Conservation (phyloP, 306 rosid genomes). For the Cucurbita maxima region DNA sequence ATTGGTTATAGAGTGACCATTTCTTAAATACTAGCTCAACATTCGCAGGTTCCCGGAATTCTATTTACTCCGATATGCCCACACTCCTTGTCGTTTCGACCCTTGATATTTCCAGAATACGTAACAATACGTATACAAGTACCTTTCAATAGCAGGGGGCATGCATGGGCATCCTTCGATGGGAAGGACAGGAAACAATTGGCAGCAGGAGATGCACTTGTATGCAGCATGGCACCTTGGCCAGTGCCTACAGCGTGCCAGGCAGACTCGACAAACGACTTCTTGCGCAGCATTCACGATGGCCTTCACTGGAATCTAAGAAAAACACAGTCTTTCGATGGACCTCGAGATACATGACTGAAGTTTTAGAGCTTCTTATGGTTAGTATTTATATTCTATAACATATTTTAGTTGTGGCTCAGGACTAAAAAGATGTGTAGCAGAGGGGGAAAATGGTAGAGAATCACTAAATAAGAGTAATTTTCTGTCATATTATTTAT, state of each 20-base stretch:
- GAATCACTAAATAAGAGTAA: not conserved
- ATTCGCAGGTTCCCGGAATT: slow-evolving; percentile 83
- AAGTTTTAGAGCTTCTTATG: not conserved
- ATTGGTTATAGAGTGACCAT: not conserved
- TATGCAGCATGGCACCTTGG: slow-evolving; percentile 97
- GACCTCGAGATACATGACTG: slow-evolving; percentile 44
- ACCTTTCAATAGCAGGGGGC: slow-evolving; percentile 76
- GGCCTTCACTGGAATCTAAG: slow-evolving; percentile 97
- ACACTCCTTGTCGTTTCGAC: slow-evolving; percentile 81
- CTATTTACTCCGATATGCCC: slow-evolving; percentile 92
- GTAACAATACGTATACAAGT: slow-evolving; percentile 76
- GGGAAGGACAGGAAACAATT: slow-evolving; percentile 79
- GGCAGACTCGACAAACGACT: slow-evolving; percentile 73
- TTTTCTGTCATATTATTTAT: not conserved
- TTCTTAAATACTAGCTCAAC: not conserved
- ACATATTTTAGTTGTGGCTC: not conserved
- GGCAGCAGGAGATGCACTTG: slow-evolving; percentile 84
- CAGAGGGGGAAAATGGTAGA: not conserved
- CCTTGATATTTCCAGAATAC: slow-evolving; percentile 77
- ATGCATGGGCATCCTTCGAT: slow-evolving; percentile 94
- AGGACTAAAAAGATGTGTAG: not conserved
- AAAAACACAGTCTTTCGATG: slow-evolving; percentile 66
- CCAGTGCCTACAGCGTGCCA: slow-evolving; percentile 93
- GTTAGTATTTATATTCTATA: not conserved
- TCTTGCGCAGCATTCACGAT: slow-evolving; percentile 78